Evolutionary conservation across 768 basidiomycete genomes (phyloP).

Genomic region (Termitomyces sp.): DNA sequence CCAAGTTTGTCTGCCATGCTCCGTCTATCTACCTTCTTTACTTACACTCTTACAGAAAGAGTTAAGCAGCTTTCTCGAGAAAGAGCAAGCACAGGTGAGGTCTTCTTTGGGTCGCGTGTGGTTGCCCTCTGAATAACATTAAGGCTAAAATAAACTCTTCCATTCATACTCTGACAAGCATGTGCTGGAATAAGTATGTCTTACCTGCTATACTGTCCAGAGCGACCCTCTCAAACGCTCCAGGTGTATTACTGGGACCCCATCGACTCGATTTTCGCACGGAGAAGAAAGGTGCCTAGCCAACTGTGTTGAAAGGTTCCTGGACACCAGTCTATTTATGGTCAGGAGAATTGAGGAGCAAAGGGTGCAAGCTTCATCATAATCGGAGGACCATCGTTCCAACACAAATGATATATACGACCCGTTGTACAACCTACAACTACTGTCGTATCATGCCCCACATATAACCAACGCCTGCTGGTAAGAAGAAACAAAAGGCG

Average conservation of each 20-base stretch:
- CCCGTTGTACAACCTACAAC: not conserved
- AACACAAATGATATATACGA: not conserved
- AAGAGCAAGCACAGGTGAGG: slow-evolving; percentile 75
- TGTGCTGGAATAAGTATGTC: slow-evolving; percentile 91
- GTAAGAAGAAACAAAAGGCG: slow-evolving; percentile 71
- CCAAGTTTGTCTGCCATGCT: slow-evolving; percentile 42
- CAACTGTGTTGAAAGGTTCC: slow-evolving; percentile 90
- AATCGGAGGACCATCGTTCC: not conserved
- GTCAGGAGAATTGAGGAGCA: slow-evolving; percentile 63
- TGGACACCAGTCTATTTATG: slow-evolving; percentile 83
- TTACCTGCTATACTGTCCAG: not conserved
- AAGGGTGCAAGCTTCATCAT: slow-evolving; percentile 19
- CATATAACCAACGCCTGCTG: slow-evolving; percentile 45
- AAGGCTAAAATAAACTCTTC: slow-evolving; percentile 55
- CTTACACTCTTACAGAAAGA: slow-evolving; percentile 60
- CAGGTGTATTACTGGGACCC: slow-evolving; percentile 80
- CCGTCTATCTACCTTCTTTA: slow-evolving; percentile 2
- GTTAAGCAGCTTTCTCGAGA: slow-evolving; percentile 72
- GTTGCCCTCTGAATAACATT: slow-evolving; percentile 6
- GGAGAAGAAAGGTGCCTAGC: slow-evolving; percentile 78
- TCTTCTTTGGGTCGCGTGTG: slow-evolving; percentile 8
- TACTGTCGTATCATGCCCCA: slow-evolving; percentile 38
- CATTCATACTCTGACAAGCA: slow-evolving; percentile 75
- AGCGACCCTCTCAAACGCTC: slow-evolving; percentile 1
- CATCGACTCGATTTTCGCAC: slow-evolving; percentile 74